Conservation (phyloP, 2,329 filamentous ascomycete species). For the Aspergillus sp. region DNA sequence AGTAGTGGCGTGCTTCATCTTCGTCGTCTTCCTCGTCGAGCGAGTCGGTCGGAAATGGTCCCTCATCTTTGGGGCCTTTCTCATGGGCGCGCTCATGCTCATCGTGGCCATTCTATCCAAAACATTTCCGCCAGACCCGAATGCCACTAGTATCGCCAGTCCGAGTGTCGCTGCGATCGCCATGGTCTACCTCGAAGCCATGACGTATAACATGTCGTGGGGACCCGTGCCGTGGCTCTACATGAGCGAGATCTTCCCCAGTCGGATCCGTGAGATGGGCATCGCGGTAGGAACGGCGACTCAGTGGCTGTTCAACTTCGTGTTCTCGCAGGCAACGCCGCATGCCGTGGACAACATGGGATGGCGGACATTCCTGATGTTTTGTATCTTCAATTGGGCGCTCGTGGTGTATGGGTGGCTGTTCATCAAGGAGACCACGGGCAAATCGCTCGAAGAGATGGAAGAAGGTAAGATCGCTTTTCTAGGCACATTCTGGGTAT, state of each 20-base stretch:
- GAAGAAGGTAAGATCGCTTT: slow-evolving; percentile 21
- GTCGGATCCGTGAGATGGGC: slow-evolving; percentile 39
- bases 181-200: slow-evolving; percentile 46
- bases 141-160: slow-evolving; percentile 27
- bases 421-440: slow-evolving; percentile 43
- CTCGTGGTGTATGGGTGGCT: slow-evolving; percentile 35
- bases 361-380: slow-evolving; percentile 42
- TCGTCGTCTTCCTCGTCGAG: slow-evolving; percentile 52
- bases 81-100: slow-evolving; percentile 54
- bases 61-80: slow-evolving; percentile 47
- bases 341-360: slow-evolving; percentile 42
- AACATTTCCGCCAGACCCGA: slow-evolving; percentile 40
- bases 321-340: slow-evolving; percentile 44
- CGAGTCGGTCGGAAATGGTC: slow-evolving; percentile 51
- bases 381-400: slow-evolving; percentile 36
- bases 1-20: slow-evolving; percentile 48
- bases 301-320: slow-evolving; percentile 44
- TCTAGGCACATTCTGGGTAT: neutral
- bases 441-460: slow-evolving; percentile 41
- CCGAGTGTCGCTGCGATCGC: slow-evolving; percentile 48
- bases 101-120: slow-evolving; percentile 49
- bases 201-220: slow-evolving; percentile 34
- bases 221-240: slow-evolving; percentile 38
- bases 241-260: slow-evolving; percentile 40
- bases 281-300: slow-evolving; percentile 38